Evolutionary conservation across 148 eudicot genomes (phyloP).

Genomic region (Fallopia convolvulus): DNA sequence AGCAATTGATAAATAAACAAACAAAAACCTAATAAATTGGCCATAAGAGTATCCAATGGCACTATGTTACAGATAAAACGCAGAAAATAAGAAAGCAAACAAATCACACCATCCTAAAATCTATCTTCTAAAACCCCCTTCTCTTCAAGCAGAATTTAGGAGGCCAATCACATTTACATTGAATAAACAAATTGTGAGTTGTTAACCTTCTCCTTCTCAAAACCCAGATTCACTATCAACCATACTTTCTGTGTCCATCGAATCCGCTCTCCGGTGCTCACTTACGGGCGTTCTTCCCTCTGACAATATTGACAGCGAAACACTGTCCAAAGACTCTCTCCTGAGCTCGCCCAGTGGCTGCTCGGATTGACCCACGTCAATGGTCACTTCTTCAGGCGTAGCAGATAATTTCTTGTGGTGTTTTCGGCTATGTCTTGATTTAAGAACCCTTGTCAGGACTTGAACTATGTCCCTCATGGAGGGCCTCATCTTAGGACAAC

Average conservation of each 20-base stretch:
- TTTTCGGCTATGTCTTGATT: constrained; percentile 41
- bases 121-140: background rate
- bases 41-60: background rate
- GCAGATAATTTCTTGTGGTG: constrained; percentile 30
- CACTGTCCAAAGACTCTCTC: constrained; percentile 62
- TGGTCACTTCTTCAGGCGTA: constrained; percentile 40
- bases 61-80: background rate
- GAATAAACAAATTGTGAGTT: background rate
- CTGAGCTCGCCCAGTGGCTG: constrained; percentile 38
- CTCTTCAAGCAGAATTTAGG: background rate
- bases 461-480: constrained; percentile 90
- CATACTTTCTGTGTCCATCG: constrained; percentile 26
- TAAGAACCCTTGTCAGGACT: constrained; percentile 51
- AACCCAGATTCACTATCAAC: constrained; percentile 1
- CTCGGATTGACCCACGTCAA: constrained; percentile 21
- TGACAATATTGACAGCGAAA: background rate
- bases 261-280: constrained; percentile 2
- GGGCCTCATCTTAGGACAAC: constrained; percentile 59
- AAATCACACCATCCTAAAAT: background rate
- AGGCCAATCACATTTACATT: background rate
- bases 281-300: background rate
- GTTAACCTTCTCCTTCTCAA: background rate
- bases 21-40: background rate
- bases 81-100: background rate
- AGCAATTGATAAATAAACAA: background rate